These are phyloP conservation scores for Colletotrichum coccodes DNA, from an alignment of 2,329 filamentous ascomycete species.

Conservation along the genomic window DNA sequence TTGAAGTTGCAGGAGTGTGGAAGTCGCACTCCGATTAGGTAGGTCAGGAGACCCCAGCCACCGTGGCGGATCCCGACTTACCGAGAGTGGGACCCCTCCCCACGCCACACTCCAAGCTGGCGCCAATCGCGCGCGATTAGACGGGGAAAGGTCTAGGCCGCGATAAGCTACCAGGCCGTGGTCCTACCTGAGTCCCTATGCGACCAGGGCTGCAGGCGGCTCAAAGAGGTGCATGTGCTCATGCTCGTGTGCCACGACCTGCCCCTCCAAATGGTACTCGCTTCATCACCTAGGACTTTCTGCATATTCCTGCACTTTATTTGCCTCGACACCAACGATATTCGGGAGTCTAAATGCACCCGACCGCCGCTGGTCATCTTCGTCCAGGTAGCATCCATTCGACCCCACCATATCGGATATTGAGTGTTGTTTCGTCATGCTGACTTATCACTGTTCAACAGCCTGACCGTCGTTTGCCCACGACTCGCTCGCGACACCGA, in stretches of 20 bases:
- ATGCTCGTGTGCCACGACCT: constrained; percentile 30
- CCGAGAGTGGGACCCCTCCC: neutral
- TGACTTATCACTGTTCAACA: constrained; percentile 30
- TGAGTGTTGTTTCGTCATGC: constrained; percentile 33
- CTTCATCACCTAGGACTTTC: neutral
- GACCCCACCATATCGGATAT: constrained; percentile 30
- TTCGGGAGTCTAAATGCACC: neutral
- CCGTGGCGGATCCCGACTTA: constrained; percentile 15
- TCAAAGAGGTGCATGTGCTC: constrained; percentile 31
- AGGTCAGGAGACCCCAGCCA: constrained; percentile 27
- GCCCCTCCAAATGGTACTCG: constrained; percentile 29
- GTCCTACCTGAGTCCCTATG: neutral
- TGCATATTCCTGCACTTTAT: neutral
- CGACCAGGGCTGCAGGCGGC: constrained; percentile 15
- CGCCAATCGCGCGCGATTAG: constrained; percentile 26
- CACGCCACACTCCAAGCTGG: constrained; percentile 22
- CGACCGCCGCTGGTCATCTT: neutral
- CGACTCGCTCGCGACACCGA: constrained; percentile 27
- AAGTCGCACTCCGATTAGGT: neutral
- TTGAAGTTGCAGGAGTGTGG: neutral
- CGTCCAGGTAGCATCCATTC: constrained; percentile 20
- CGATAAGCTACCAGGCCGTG: constrained; percentile 20
- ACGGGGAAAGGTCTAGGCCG: constrained; percentile 13
- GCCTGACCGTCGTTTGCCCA: constrained; percentile 22
- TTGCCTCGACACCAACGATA: neutral